Conservation (phyloP, 2,329 filamentous ascomycete species). For the Hypomyces perniciosus region DNA sequence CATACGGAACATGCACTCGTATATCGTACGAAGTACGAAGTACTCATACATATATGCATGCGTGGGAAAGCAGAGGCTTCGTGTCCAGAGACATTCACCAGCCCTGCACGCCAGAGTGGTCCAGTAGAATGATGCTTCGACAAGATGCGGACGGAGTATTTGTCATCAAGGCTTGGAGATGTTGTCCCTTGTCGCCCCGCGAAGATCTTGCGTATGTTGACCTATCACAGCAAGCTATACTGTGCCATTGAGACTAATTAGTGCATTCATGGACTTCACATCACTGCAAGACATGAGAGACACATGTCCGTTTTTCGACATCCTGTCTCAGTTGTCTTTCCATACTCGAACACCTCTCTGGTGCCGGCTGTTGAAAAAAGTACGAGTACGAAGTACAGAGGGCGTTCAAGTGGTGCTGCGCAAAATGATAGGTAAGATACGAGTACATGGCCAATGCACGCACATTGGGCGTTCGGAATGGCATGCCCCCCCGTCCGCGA, state of each 20-base stretch:
- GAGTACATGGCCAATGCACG: no score
- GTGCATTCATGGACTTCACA: background rate
- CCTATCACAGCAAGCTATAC: background rate
- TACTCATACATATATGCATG: no score
- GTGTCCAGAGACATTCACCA: background rate
- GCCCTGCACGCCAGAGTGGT: background rate
- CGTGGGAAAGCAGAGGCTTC: background rate
- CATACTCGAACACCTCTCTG: background rate
- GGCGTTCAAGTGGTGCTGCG: no score
- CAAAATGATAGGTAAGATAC: no score
- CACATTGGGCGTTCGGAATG: no score
- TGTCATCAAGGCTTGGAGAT: conserved; percentile 1
- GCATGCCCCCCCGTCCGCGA: no score
- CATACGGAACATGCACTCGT: no score
- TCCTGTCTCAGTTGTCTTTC: background rate
- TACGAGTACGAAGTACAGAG: no score
- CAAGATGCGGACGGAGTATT: background rate
- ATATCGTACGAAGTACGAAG: no score
- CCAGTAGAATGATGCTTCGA: background rate
- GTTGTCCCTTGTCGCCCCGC: background rate
- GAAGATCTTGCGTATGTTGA: conserved; percentile 1
- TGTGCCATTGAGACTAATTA: background rate
- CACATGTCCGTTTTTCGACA: background rate
- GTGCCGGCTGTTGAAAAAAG: background rate
- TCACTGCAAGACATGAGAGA: background rate